phyloP scores from a whole-genome alignment of 1,284 basidiomycete genomes.

The Hymenochaete sp. region DNA sequence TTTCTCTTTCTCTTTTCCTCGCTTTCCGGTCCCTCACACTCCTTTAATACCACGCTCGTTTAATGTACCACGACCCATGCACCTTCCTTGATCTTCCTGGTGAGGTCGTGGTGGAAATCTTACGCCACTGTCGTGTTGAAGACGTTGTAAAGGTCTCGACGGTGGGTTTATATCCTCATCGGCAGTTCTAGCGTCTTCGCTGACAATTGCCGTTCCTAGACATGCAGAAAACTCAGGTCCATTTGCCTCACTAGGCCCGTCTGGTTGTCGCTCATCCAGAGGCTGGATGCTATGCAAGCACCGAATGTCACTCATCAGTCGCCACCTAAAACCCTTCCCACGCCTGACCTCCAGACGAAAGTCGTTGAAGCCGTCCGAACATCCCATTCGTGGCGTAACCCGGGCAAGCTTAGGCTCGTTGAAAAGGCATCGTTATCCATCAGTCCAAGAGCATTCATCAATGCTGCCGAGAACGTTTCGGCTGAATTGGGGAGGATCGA shows the following conservation, averaged over 20 bases:
- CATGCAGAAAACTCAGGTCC: neutral
- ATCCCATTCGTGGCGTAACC: neutral
- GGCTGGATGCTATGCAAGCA: slow-evolving; percentile 1
- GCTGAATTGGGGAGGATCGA: too few relatives aligned
- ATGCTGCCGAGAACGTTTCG: too few relatives aligned
- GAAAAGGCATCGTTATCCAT: neutral
- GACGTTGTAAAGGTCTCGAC: slow-evolving; percentile 5
- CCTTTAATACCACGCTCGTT: slow-evolving; percentile 7
- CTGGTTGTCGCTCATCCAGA: slow-evolving; percentile 4
- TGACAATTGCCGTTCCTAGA: neutral
- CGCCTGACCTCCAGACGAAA: slow-evolving; percentile 1
- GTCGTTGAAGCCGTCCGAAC: slow-evolving; percentile 1
- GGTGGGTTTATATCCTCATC: neutral
- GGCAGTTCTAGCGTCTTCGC: neutral
- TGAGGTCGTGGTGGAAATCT: slow-evolving; percentile 1
- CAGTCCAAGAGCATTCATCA: neutral
- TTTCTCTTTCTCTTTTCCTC: neutral
- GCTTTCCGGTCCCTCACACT: neutral
- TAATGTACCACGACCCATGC: slow-evolving; percentile 1
- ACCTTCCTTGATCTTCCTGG: slow-evolving; percentile 2
- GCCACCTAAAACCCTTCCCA: neutral
- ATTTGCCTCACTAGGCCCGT: slow-evolving; percentile 2
- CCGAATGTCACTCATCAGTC: neutral
- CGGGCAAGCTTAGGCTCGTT: neutral
- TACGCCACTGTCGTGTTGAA: neutral